phyloP scores from a whole-genome alignment of 306 rosid genomes.

The Vicia faba region DNA sequence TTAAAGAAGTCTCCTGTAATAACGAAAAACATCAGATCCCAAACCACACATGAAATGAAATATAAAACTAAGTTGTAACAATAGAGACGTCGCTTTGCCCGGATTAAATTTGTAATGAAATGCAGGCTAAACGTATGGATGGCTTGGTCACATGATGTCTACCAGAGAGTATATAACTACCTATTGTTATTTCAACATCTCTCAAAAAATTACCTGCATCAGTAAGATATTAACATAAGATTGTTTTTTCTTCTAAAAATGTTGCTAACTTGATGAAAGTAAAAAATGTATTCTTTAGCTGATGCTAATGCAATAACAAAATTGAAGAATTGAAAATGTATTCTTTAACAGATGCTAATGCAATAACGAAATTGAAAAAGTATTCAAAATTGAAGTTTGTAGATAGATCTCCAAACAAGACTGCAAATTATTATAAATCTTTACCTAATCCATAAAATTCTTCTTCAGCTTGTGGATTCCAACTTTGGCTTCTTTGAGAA shows the following conservation, averaged over 20 bases:
- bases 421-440: conserved; percentile 20
- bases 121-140: conserved; percentile 40
- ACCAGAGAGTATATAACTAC: conserved; percentile 78
- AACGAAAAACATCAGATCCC: conserved; percentile 40
- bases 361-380: conserved; percentile 13
- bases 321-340: conserved; percentile 17
- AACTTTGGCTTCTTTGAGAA: conserved; percentile 60
- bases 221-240: conserved; percentile 65
- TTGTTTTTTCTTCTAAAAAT: background rate
- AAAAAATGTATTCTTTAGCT: background rate
- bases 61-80: conserved; percentile 17
- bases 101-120: conserved; percentile 28
- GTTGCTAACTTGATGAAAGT: conserved; percentile 25
- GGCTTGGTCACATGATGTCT: conserved; percentile 51
- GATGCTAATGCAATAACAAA: background rate
- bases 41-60: conserved; percentile 28
- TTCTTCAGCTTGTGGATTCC: conserved; percentile 62
- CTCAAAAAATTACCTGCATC: conserved; percentile 91
- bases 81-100: conserved; percentile 32
- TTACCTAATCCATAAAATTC: conserved; percentile 91
- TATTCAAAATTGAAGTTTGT: conserved; percentile 3
- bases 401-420: conserved; percentile 29
- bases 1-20: conserved; percentile 77
- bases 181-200: conserved; percentile 98
- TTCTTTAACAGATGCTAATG: background rate